Evolutionary conservation across 225 moss, liverwort and hornwort species (phyloP), one percentile per base, ranked within the genome.

Genomic region (Polytrichum commune): DNA sequence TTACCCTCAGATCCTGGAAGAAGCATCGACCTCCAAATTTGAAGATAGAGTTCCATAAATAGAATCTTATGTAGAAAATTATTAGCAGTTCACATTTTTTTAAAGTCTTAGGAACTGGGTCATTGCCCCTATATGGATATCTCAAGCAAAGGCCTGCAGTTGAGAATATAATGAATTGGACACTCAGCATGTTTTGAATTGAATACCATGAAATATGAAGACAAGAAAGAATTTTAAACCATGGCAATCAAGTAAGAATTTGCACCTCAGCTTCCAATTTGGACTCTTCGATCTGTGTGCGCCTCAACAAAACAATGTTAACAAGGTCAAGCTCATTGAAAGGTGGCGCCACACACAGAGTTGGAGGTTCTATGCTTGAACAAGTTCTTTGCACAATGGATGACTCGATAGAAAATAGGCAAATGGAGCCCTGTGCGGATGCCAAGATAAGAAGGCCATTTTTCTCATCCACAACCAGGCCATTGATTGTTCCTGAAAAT

Each of bases 391-490:
- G 79, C 27, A 58, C 26, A 18, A 35, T 63, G 68, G 76, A 13
- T 62, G 76, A 22, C 64, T 79, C 66, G 35, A 84, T 80, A n/a
- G 78, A 66, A 56, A 82, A 78, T 65, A 91, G 32, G 26, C 84
- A 73, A 62, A 91, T 73, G 57, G 76, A 76, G 20, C 91, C 91
- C 61, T 83, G 68, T n/a, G 77, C 63, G 19, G 91, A 86, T 54
- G 81, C 72, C 63, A 81, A 72, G 64, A 86, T 79, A 55, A 91
- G 71, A 67, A 84, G 66, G 53, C 78, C 84, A 57, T 82, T 78
- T 8, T 82, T 84, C 66, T 88, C 88, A 70, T 91, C 91, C 5
- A 86, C 69, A 71, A 86, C 76, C 62, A 91, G 61, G 18, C 84
- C 80, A 23, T 75, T 84, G 27, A 84, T 80, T 10, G 75, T 84